phyloP scores from a whole-genome alignment of 257 asterid genomes.

The Plantago major region DNA sequence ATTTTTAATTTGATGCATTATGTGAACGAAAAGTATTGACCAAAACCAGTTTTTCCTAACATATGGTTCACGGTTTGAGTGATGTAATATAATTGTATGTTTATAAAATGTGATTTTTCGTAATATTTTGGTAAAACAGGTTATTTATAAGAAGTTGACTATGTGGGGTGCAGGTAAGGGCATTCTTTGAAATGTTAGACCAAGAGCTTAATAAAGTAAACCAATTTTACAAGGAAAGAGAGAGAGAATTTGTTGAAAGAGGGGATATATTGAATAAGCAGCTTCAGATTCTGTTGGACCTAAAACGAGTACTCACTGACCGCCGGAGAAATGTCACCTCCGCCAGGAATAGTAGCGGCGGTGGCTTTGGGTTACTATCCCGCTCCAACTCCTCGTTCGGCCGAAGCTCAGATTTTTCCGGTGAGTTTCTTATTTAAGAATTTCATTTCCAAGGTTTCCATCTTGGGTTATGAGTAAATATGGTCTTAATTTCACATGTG shows the following conservation, averaged over 20 bases:
- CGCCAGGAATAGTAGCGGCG: slow-evolving; percentile 1
- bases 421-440: slow-evolving; percentile 28
- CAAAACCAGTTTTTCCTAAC: no score
- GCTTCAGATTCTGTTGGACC: slow-evolving; percentile 66
- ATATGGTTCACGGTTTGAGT: no score
- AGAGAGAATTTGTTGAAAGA: slow-evolving; percentile 71
- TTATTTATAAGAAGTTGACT: no score
- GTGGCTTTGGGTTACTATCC: slow-evolving; percentile 27
- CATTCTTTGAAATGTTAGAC: slow-evolving; percentile 65
- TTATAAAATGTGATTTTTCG: no score
- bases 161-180: slow-evolving; percentile 36
- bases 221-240: slow-evolving; percentile 64
- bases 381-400: slow-evolving; percentile 29
- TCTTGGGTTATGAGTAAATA: no score
- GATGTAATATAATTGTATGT: no score
- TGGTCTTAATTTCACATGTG: no score
- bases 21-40: no score
- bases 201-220: slow-evolving; percentile 81
- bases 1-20: no score
- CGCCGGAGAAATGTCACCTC: slow-evolving; percentile 42
- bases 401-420: slow-evolving; percentile 54
- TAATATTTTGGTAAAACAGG: no score
- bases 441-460: no score
- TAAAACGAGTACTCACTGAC: slow-evolving; percentile 51
- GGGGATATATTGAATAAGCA: slow-evolving; percentile 75